Conservation (phyloP, 176 grass and related monocot genomes). For the Oryza officinalis region DNA sequence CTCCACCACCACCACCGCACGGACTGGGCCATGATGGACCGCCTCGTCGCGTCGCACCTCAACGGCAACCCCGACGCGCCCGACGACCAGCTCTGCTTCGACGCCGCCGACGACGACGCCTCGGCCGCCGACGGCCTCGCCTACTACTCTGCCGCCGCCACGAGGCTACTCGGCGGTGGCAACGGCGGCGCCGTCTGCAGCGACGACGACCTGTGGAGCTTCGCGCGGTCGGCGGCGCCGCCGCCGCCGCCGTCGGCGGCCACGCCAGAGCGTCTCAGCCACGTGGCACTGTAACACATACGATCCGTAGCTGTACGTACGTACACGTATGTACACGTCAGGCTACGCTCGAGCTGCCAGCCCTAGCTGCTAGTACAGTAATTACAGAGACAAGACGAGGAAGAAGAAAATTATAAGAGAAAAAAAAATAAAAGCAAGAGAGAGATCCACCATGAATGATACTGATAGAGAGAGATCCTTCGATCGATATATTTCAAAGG, state of each 20-base stretch:
- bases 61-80: conserved; percentile 73
- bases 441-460: conserved; percentile 20
- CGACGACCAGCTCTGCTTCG: conserved; percentile 61
- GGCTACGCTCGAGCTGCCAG: neutral
- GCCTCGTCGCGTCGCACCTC: conserved; percentile 91
- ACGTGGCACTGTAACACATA: conserved; percentile 41
- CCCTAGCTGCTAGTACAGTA: conserved; percentile 40
- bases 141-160: conserved; percentile 49
- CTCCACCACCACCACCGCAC: conserved; percentile 27
- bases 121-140: conserved; percentile 31
- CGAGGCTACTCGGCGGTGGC: conserved; percentile 34
- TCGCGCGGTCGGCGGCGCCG: conserved; percentile 45
- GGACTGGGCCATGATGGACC: conserved; percentile 88
- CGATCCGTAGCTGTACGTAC: neutral
- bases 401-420: neutral
- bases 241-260: conserved; percentile 21
- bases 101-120: conserved; percentile 17
- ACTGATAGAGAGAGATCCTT: conserved; percentile 26
- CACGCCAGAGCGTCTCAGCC: conserved; percentile 43
- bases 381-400: conserved; percentile 28
- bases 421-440: conserved; percentile 9
- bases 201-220: conserved; percentile 90
- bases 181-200: conserved; percentile 25
- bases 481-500: conserved; percentile 36
- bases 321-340: neutral